A percentile compares a stretch with the other conserved stretches of the same genome.
These are phyloP conservation scores for Funneliformis mosseae DNA, from an alignment of 192 early-diverging fungal species.

Conservation along the genomic window DNA sequence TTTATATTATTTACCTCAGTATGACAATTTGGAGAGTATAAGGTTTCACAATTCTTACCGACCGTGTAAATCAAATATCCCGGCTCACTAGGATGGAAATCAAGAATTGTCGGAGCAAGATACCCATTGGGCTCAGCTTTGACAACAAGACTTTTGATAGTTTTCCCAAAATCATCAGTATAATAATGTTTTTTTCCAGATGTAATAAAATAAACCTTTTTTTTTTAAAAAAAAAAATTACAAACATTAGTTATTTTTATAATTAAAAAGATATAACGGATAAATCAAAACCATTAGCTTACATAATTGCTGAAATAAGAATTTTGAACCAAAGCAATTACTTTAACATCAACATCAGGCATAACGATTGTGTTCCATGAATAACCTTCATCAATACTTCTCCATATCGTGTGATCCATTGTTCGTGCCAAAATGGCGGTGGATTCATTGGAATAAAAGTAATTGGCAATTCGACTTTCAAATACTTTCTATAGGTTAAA, in stretches of 20 bases:
- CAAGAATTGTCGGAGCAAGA: slow-evolving; percentile 54
- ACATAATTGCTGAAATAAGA: slow-evolving; percentile 59
- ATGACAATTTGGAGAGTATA: slow-evolving; percentile 60
- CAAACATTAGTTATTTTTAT: not conserved
- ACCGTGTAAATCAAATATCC: slow-evolving; percentile 85
- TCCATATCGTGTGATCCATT: slow-evolving; percentile 49
- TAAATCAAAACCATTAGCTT: not conserved
- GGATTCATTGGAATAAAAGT: slow-evolving; percentile 45
- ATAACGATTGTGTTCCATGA: slow-evolving; percentile 51
- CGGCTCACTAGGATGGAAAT: slow-evolving; percentile 83
- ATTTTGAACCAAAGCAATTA: slow-evolving; percentile 62
- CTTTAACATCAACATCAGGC: slow-evolving; percentile 29
- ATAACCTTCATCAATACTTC: slow-evolving; percentile 67
- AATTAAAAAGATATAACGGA: not conserved
- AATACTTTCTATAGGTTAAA: slow-evolving; percentile 26
- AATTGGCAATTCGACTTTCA: slow-evolving; percentile 38
- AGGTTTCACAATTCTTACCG: slow-evolving; percentile 51
- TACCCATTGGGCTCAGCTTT: slow-evolving; percentile 66
- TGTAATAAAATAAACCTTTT: slow-evolving; percentile 62
- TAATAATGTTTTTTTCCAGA: slow-evolving; percentile 51
- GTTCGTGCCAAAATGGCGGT: slow-evolving; percentile 57
- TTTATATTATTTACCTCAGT: slow-evolving; percentile 42
- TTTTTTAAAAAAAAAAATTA: not conserved
- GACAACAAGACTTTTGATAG: slow-evolving; percentile 56
- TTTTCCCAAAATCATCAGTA: slow-evolving; percentile 63